Evolutionary conservation across 73 alveolate genomes (phyloP).

Genomic region (Paramecium octaurelia): DNA sequence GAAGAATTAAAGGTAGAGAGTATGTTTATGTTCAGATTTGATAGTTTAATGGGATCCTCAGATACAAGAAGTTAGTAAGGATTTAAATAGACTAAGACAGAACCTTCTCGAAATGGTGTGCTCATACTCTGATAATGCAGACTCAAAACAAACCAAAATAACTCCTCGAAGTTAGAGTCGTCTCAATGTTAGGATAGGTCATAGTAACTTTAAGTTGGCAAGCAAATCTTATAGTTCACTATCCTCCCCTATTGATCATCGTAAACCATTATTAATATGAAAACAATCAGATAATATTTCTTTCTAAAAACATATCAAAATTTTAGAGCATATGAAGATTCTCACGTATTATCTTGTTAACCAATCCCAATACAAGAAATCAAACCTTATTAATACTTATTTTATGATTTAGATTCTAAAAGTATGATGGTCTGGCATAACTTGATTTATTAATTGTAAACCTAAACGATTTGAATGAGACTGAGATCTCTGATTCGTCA

Average conservation of each 20-base stretch:
- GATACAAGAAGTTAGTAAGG: neutral
- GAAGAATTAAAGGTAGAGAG: neutral
- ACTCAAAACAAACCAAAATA: neutral
- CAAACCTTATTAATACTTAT: neutral
- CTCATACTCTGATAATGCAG: neutral
- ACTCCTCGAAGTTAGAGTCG: slow-evolving; percentile 29
- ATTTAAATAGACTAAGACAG: neutral
- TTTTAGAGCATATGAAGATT: neutral
- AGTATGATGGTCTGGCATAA: neutral
- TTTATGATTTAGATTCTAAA: neutral
- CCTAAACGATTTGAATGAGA: neutral
- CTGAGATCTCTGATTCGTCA: neutral
- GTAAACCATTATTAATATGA: neutral
- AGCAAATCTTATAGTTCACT: neutral
- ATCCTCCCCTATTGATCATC: slow-evolving; percentile 2
- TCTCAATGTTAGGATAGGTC: neutral
- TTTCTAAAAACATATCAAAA: neutral
- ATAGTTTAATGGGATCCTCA: neutral
- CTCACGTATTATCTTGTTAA: neutral
- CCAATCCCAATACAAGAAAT: neutral
- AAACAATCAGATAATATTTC: neutral
- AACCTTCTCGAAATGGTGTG: slow-evolving; percentile 6
- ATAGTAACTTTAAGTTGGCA: slow-evolving; percentile 11
- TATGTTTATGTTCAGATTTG: neutral
- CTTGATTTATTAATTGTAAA: neutral